Evolutionary conservation across 805 yeast genomes (phyloP).

Genomic region (Wickerhamomyces chaumierensis): DNA sequence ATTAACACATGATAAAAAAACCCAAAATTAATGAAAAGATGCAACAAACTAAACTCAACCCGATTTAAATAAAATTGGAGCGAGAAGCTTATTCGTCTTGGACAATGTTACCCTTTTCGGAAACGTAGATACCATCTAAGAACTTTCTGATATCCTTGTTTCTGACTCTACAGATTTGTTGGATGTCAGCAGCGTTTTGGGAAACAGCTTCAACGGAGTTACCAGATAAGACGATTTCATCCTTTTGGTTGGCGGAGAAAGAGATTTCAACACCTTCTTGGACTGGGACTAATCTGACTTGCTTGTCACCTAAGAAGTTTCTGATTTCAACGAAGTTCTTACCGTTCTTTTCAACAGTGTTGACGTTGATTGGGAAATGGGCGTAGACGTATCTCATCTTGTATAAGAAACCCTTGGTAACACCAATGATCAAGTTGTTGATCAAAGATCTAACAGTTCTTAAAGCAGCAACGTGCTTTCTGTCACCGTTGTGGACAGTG

Average conservation of each 20-base stretch:
- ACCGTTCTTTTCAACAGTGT: conserved; percentile 74
- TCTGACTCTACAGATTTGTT: conserved; percentile 96
- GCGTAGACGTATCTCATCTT: conserved; percentile 99
- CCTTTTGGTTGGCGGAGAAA: conserved; percentile 79
- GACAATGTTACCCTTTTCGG: conserved; percentile 83
- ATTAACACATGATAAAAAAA: neutral
- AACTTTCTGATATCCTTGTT: conserved; percentile 99
- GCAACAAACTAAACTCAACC: neutral
- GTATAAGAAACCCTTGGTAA: conserved; percentile 98
- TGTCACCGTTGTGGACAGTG: conserved; percentile 96
- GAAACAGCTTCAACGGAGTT: conserved; percentile 96
- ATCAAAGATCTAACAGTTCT: conserved; percentile 97
- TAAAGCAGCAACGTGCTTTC: conserved; percentile 99
- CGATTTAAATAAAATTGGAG: no score
- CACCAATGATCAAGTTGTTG: conserved; percentile 94
- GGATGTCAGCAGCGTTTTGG: conserved; percentile 96
- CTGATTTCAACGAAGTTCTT: conserved; percentile 81
- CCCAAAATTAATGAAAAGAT: neutral
- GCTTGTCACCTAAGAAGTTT: conserved; percentile 99
- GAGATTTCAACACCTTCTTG: conserved; percentile 84
- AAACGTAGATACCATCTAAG: conserved; percentile 99
- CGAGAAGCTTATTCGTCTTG: conserved; percentile 35
- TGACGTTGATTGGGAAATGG: conserved; percentile 99
- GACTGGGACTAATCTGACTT: conserved; percentile 80
- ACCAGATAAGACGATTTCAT: conserved; percentile 86